phyloP scores from a whole-genome alignment of 108 stramenopile genomes.

The Cylindrotheca fusiformis region DNA sequence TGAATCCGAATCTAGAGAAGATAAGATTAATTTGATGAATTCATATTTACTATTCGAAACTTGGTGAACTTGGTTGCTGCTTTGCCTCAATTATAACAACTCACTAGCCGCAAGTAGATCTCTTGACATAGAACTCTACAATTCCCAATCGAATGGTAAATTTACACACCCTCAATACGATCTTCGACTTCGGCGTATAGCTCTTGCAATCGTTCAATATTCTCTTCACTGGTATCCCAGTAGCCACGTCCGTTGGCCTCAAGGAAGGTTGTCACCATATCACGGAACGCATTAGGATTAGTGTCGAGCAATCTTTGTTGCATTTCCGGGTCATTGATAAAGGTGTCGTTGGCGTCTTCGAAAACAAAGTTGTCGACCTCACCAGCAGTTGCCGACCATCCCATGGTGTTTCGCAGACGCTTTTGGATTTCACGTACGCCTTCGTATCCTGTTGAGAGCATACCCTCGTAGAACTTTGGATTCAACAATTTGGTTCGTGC shows the following conservation, averaged over 20 bases:
- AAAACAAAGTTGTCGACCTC: constrained; percentile 98
- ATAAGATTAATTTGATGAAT: background rate
- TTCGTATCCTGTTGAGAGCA: constrained; percentile 96
- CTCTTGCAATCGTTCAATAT: constrained; percentile 93
- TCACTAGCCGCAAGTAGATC: constrained; percentile 11
- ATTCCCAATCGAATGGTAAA: background rate
- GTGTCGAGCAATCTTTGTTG: constrained; percentile 90
- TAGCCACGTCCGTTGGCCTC: constrained; percentile 96
- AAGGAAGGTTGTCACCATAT: constrained; percentile 96
- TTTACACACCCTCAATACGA: constrained; percentile 94
- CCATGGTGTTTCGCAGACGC: constrained; percentile 97
- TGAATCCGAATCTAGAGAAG: background rate
- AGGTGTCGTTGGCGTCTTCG: constrained; percentile 94
- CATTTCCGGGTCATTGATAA: constrained; percentile 96
- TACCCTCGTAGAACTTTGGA: constrained; percentile 98
- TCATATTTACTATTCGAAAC: background rate
- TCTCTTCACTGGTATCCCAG: constrained; percentile 93
- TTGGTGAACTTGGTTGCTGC: constrained; percentile 11
- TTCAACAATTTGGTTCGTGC: constrained; percentile 97
- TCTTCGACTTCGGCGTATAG: constrained; percentile 97
- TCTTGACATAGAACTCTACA: background rate
- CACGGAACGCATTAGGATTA: constrained; percentile 96
- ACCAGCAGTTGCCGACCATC: constrained; percentile 96
- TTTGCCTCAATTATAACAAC: constrained; percentile 16
- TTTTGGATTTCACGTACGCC: constrained; percentile 97